Base-by-base conservation (phyloP, 495 filamentous ascomycete genomes). In the Aspergillus nanangensis region DNA sequence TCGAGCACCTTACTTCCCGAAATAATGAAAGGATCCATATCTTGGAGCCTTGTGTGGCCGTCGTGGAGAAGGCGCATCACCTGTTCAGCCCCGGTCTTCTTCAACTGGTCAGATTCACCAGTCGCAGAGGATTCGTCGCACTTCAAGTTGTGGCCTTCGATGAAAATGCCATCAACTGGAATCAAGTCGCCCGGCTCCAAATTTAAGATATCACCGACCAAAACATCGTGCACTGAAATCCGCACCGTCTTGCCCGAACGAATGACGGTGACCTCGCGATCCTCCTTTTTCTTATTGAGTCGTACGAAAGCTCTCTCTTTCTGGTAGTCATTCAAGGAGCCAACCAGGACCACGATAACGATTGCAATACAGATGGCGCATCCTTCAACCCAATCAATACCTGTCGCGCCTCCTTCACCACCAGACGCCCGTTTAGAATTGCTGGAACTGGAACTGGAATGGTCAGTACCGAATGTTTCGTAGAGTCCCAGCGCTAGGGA, bases 1-100 rank as follows among this genome's bases (percentile, higher is more conserved):
- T 93, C 89, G 48, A 87, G 83, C 47, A 94, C 84, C 52, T 88
- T 88, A 9, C 81, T 80, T 24, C 89, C 90, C 7, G 89, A 93
- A 40, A 91, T 78, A 48, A 93, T 91, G 52, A 79, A 79, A 17
- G 83, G 66, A 46, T 72, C 75, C 5, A 50, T 10, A 14, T 47
- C 37, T 13, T 41, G 40, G 4, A 15, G 11, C 8, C 39, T 39
- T 13, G 31, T 44, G 15, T 48, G 13, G 75, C 79, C 18, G 67
- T 67, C 23, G 4, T 46, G 38, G 4, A 42, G 83, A 76, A 44
- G 79, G 67, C 36, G 79, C 76, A 55, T 84, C 75, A 49, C 91
- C 82, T 5, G 83, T 80, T 37, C 73, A 61, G 53, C 72, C 84
- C 23, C 84, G 81, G 17, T 86, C 82, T 48, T 90, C 81, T 21